phyloP scores from a whole-genome alignment of 345 rosid species.

The Populus tremula region DNA sequence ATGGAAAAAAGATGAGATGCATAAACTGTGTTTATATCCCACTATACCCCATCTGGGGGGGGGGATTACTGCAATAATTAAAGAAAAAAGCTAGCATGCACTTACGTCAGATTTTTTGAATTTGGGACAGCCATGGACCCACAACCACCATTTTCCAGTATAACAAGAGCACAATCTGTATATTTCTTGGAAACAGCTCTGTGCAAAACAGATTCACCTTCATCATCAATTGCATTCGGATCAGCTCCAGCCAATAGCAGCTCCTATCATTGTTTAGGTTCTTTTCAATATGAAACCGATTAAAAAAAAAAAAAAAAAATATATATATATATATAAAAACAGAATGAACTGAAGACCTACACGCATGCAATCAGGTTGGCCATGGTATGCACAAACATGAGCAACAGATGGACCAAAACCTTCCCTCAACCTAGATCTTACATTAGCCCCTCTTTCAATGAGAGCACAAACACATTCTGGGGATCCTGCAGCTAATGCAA shows the following conservation, averaged over 20 bases:
- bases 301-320: background rate
- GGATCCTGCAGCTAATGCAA: slow-evolving; percentile 98
- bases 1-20: too few relatives aligned
- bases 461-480: slow-evolving; percentile 90
- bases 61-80: too few relatives aligned
- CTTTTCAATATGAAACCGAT: slow-evolving; percentile 1
- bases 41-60: too few relatives aligned
- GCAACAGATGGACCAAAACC: slow-evolving; percentile 95
- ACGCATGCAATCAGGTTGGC: slow-evolving; percentile 98
- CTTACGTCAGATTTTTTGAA: slow-evolving; percentile 82
- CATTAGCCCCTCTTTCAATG: slow-evolving; percentile 74
- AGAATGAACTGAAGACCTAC: slow-evolving; percentile 47
- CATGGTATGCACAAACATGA: slow-evolving; percentile 98
- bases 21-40: too few relatives aligned
- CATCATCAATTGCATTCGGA: slow-evolving; percentile 97
- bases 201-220: slow-evolving; percentile 94
- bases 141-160: slow-evolving; percentile 87
- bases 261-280: slow-evolving; percentile 49
- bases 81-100: background rate
- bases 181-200: slow-evolving; percentile 84
- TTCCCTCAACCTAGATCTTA: slow-evolving; percentile 78
- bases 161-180: slow-evolving; percentile 87
- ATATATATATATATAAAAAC: background rate
- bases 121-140: slow-evolving; percentile 78
- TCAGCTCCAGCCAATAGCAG: slow-evolving; percentile 95